Conservation (phyloP, 2,329 filamentous ascomycete genomes). For the Teratosphaeria destructans region DNA sequence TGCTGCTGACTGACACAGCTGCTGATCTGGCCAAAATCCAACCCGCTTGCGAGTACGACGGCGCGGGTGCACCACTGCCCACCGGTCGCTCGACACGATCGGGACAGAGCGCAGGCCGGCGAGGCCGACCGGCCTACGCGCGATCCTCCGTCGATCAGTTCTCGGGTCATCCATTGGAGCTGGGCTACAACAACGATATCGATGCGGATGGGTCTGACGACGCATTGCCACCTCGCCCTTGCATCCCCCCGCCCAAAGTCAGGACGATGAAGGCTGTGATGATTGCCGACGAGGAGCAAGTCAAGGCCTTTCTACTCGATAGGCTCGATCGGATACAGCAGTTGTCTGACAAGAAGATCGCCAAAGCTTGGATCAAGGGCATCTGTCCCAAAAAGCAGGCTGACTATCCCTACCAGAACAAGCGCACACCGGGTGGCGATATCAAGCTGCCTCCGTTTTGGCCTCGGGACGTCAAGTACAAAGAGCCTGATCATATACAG, state of each 20-base stretch:
- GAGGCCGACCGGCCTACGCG: neutral
- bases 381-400: slow-evolving; percentile 71
- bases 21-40: neutral
- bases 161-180: neutral
- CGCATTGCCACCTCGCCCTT: neutral
- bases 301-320: slow-evolving; percentile 50
- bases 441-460: slow-evolving; percentile 24
- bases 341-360: slow-evolving; percentile 59
- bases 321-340: slow-evolving; percentile 60
- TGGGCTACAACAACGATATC: neutral
- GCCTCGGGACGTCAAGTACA: slow-evolving; percentile 39
- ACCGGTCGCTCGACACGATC: neutral
- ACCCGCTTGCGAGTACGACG: neutral
- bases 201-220: neutral
- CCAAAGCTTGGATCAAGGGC: slow-evolving; percentile 65
- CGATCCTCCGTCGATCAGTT: neutral
- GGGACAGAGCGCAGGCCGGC: neutral
- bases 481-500: slow-evolving; percentile 63
- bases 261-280: slow-evolving; percentile 3
- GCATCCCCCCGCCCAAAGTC: neutral
- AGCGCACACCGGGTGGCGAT: slow-evolving; percentile 33
- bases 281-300: slow-evolving; percentile 11
- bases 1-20: neutral
- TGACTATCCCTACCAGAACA: slow-evolving; percentile 58
- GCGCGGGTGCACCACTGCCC: neutral